phyloP scores from a whole-genome alignment of 495 filamentous ascomycete species.

The Podospora comata region DNA sequence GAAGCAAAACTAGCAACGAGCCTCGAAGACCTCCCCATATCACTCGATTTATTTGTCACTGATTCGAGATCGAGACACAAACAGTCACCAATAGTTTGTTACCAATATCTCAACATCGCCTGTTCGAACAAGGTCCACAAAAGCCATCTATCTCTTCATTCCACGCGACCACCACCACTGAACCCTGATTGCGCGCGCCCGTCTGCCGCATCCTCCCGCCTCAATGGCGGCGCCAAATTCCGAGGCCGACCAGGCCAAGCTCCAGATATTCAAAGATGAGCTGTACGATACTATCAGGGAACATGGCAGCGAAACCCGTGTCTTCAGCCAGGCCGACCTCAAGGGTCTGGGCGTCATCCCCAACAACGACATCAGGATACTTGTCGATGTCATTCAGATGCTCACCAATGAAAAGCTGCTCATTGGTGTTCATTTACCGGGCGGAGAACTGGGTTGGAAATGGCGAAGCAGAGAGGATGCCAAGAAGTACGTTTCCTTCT shows the following conservation, averaged over 20 bases:
- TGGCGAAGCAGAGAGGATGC: slow-evolving; percentile 65
- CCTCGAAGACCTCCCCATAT: too few relatives aligned
- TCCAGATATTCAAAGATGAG: slow-evolving; percentile 33
- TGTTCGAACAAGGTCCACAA: background rate
- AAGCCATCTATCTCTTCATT: background rate
- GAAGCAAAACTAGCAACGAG: background rate
- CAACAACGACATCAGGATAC: slow-evolving; percentile 52
- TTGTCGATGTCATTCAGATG: slow-evolving; percentile 58
- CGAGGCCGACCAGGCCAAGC: slow-evolving; percentile 24
- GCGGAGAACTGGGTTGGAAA: slow-evolving; percentile 62
- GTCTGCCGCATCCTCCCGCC: background rate
- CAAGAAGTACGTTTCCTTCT: slow-evolving; percentile 54
- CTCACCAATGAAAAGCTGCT: slow-evolving; percentile 67
- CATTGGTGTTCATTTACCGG: slow-evolving; percentile 52
- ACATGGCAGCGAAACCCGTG: slow-evolving; percentile 44
- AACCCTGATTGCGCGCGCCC: slow-evolving; percentile 4
- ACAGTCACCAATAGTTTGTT: background rate
- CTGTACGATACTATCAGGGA: slow-evolving; percentile 35
- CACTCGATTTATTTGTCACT: too few relatives aligned
- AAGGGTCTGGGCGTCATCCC: slow-evolving; percentile 60
- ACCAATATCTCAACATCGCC: background rate
- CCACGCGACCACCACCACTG: background rate
- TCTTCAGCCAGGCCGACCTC: slow-evolving; percentile 67
- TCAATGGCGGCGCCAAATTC: slow-evolving; percentile 22
- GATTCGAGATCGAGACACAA: background rate